Conservation (phyloP, 768 basidiomycete genomes). For the Zangia roseola region DNA sequence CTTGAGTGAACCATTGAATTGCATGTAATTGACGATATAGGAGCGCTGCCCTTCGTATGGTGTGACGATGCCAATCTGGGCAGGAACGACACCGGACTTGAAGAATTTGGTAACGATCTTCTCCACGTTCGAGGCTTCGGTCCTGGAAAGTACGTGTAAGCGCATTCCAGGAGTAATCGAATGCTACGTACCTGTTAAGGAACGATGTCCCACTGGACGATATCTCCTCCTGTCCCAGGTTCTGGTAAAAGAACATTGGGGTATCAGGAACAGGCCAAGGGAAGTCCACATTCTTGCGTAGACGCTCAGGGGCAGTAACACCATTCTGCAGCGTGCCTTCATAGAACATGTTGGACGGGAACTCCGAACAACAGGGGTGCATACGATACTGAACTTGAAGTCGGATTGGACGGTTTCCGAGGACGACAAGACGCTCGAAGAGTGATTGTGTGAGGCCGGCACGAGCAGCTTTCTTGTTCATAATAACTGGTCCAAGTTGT, state of each 20-base stretch:
- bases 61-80: constrained; percentile 96
- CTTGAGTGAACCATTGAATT: constrained; percentile 98
- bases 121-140: constrained; percentile 98
- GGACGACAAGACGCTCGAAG: constrained; percentile 94
- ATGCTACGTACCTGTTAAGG: constrained; percentile 69
- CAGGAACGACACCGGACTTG: constrained; percentile 95
- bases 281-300: constrained; percentile 98
- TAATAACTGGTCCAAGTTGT: constrained; percentile 98
- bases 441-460: constrained; percentile 97
- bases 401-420: constrained; percentile 95
- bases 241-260: constrained; percentile 99
- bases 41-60: constrained; percentile 99
- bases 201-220: constrained; percentile 98
- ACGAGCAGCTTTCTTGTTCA: constrained; percentile 99
- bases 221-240: constrained; percentile 97
- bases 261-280: constrained; percentile 97
- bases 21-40: constrained; percentile 99
- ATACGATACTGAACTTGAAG: constrained; percentile 99
- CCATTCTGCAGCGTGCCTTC: constrained; percentile 99
- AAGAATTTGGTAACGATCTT: constrained; percentile 99
- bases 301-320: constrained; percentile 95
- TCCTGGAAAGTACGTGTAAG: constrained; percentile 48
- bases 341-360: constrained; percentile 99
- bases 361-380: constrained; percentile 99
- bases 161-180: neutral